Base-by-base conservation (phyloP, 208 protist genomes). In the Polymyxa betae region DNA sequence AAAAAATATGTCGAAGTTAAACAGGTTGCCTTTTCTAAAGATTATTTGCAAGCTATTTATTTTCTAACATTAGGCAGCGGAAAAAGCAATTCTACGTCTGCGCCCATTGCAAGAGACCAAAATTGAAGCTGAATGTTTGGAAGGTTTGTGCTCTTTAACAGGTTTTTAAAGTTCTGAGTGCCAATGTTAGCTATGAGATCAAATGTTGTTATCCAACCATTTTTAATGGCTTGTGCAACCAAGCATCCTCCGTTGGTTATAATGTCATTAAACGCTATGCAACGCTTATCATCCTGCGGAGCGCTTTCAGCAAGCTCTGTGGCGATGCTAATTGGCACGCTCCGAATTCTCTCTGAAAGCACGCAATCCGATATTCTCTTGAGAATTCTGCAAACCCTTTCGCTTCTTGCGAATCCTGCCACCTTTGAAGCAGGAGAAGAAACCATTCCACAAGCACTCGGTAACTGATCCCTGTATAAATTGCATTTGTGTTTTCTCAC, bases 381-480 rank as follows among this genome's bases (percentile, higher is more conserved):
- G 16, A 5, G 72, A 35, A 82, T 82, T 40, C 72, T 82, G 72
- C 72, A 82, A n/a, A 82, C 72, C 5, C n/a, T 82, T 5, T 82
- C 72, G 40, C 5, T 82, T 5, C 12, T 82, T 5, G 72, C 72
- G 35, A 43, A 82, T 35, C 72, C 72, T 45, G 72, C 72, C n/a
- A 82, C 72, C n/a, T 82, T 82, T 43, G 72, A 82, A 82, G 72
- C 72, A 40, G 72, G 72, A 82, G 72, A 82, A 82, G 72, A 82
- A 20, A 43, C 72, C 5, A 82, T 82, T 43, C n/a, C 72, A 38
- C 72, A 82, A 43, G 72, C 72, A 43, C 16, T 82, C 16, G 72
- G 72, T 82, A 82, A n/a, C 5, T 29, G 49, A 60, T 82, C n/a
- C 35, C 72, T 20, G 12, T 82, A 82, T 12, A 5, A 5, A 35